Evolutionary conservation across 2,329 filamentous ascomycete genomes (phyloP).

Genomic region (Aureobasidium sp.): DNA sequence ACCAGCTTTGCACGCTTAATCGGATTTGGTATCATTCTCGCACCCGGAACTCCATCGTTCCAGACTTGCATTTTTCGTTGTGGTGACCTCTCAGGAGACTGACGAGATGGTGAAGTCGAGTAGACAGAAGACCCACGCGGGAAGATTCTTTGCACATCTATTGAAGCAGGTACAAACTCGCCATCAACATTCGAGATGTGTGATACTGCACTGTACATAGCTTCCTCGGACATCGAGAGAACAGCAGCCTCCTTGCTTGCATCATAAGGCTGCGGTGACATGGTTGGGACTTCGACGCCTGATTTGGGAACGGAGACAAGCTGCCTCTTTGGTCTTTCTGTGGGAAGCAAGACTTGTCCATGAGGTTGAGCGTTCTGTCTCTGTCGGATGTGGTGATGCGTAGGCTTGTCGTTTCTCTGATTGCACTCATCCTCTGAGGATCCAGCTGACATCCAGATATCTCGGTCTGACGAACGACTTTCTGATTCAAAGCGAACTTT

Average conservation of each 20-base stretch:
- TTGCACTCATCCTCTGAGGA: neutral
- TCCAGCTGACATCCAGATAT: slow-evolving; percentile 17
- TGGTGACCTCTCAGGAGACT: slow-evolving; percentile 10
- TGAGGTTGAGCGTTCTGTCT: neutral
- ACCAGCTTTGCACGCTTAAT: neutral
- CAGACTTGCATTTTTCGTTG: slow-evolving; percentile 3
- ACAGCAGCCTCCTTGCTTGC: neutral
- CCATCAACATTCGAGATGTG: slow-evolving; percentile 17
- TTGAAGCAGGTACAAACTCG: slow-evolving; percentile 12
- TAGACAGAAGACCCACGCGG: slow-evolving; percentile 11
- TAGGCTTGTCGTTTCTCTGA: neutral
- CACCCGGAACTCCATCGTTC: neutral
- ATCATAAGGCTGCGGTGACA: neutral
- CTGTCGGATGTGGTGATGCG: neutral
- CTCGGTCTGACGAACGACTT: slow-evolving; percentile 19
- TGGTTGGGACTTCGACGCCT: neutral
- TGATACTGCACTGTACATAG: slow-evolving; percentile 17
- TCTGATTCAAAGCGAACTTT: slow-evolving; percentile 4
- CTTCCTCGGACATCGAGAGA: slow-evolving; percentile 19
- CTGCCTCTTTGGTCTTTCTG: neutral
- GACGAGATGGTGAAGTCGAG: slow-evolving; percentile 5
- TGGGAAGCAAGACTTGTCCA: neutral
- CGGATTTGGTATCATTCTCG: neutral
- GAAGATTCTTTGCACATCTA: slow-evolving; percentile 5
- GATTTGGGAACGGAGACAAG: neutral